Base-by-base conservation (phyloP, 2,329 filamentous ascomycete species). In the Pyricularia grisea region DNA sequence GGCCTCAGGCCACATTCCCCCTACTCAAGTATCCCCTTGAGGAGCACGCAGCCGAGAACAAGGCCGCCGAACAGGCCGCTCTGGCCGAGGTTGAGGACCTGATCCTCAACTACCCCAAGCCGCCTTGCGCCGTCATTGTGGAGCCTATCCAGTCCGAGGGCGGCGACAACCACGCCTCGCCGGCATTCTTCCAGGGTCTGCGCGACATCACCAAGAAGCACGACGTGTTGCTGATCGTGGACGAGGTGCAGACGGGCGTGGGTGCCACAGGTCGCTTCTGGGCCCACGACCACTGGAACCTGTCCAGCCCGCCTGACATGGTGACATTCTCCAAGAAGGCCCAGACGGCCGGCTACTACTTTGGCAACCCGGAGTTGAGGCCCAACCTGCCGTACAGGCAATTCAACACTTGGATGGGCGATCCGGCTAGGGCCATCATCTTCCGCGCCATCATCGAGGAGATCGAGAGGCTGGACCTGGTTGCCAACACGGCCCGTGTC, bases 391-490 rank as follows among this genome's bases (percentile, higher is more conserved):
- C 94, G 6, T 97, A 97, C 84, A 90, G 93, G 71, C 93, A 97
- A 81, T 97, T 97, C 86, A 97, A 97, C 85, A 97, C 93, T 66
- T 97, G 93, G 93, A 96, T 97, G 90, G 93, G 93, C 75, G 93
- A 97, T 81, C 93, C 93, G 20, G 90, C 91, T 17, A 89, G 92
- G 70, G 92, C 91, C 20, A 82, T 97, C 70, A 85, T 97, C 73
- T 97, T 96, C 89, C 88, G 91, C 72, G 90, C 88, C 75, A 97
- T 97, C 81, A 87, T 94, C 76, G 81, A 91, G 70, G 93, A 97
- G 82, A 89, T 91, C 69, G 83, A 93, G 79, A 83, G 88, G 67
- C 83, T 92, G 69, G 87, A 90, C 75, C 85, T 97, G n/a, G 92
- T 97, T 67, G 83, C 87, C 76, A 85, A 93, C 80, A 97, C 94